A percentile compares a stretch with the other conserved stretches of the same genome.
Evolutionary conservation across 2,329 filamentous ascomycete genomes (phyloP).

Genomic region (Seiridium cupressi): DNA sequence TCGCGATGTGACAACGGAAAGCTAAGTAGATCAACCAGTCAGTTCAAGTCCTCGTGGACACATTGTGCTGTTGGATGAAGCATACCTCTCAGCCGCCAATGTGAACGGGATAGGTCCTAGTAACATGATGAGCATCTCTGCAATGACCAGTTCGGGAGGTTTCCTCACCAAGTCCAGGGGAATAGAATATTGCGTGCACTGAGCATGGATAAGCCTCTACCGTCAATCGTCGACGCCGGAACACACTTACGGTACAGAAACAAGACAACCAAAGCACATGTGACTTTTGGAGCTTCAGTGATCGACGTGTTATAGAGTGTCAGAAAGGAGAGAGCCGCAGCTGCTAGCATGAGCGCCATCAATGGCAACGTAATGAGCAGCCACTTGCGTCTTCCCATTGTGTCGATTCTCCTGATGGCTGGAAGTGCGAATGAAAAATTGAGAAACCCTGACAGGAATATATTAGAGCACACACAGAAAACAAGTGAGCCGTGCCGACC

Average conservation of each 20-base stretch:
- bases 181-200: slow-evolving; percentile 41
- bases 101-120: slow-evolving; percentile 48
- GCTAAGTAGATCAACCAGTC: slow-evolving; percentile 17
- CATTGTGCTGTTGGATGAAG: background rate
- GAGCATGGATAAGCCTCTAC: background rate
- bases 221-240: background rate
- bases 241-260: slow-evolving; percentile 32
- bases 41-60: too few relatives aligned
- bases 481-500: background rate
- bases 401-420: slow-evolving; percentile 38
- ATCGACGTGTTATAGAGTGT: background rate
- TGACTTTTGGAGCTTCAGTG: background rate
- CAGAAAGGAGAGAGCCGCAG: slow-evolving; percentile 32
- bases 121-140: background rate
- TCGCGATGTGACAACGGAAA: slow-evolving; percentile 49
- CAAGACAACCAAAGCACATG: slow-evolving; percentile 21
- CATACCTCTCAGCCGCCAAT: slow-evolving; percentile 41
- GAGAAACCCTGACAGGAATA: slow-evolving; percentile 27
- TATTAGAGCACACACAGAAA: background rate
- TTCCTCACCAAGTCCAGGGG: slow-evolving; percentile 30
- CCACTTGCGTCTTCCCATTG: slow-evolving; percentile 40
- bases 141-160: too few relatives aligned
- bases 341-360: slow-evolving; percentile 41
- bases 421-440: slow-evolving; percentile 41
- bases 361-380: slow-evolving; percentile 39